phyloP scores from a whole-genome alignment of 2,329 filamentous ascomycete genomes.

The Apiospora marii region DNA sequence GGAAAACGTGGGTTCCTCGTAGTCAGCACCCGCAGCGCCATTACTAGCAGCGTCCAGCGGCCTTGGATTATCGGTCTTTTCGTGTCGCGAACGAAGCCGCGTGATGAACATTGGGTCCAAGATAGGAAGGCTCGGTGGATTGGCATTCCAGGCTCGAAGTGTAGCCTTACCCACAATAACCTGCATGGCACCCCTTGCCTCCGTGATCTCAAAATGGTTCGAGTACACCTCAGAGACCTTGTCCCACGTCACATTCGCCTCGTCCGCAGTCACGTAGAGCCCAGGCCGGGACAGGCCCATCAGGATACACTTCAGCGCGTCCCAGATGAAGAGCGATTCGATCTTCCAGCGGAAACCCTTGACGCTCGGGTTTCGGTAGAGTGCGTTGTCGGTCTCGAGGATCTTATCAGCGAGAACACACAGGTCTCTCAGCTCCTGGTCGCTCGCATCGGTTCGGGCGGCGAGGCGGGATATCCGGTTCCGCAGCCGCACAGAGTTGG shows the following conservation, averaged over 20 bases:
- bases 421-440: neutral
- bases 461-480: constrained; percentile 27
- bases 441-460: constrained; percentile 14
- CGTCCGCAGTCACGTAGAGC: neutral
- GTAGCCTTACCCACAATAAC: neutral
- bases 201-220: neutral
- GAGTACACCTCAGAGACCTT: neutral
- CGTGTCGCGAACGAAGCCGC: neutral
- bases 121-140: neutral
- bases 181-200: neutral
- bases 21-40: neutral
- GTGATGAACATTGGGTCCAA: neutral
- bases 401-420: neutral
- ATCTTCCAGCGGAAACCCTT: neutral
- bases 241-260: neutral
- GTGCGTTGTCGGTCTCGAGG: neutral
- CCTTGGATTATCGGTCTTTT: neutral
- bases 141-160: neutral
- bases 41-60: neutral
- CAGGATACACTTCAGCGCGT: neutral
- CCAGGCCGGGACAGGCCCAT: neutral
- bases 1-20: neutral
- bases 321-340: neutral
- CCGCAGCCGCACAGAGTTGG: constrained; percentile 36
- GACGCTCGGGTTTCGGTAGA: neutral